A percentile compares a stretch with the other conserved stretches of the same genome.
Conservation (phyloP, 345 rosid genomes). For the Pistacia atlantica region DNA sequence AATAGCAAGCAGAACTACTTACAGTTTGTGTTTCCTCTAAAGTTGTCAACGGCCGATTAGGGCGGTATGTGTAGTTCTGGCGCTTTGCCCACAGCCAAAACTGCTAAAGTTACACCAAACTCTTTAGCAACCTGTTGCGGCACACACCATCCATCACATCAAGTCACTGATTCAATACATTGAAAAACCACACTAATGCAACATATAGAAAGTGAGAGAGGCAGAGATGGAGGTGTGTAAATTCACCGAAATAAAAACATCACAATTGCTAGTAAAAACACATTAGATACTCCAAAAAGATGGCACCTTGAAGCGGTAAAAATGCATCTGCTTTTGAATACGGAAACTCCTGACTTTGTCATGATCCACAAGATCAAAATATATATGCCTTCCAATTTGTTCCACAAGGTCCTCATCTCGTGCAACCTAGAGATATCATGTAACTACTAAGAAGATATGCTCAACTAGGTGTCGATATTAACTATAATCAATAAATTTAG, state of each 20-base stretch:
- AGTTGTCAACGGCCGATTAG: no score
- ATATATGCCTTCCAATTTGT: no score
- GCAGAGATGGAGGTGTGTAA: no score
- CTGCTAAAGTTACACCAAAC: no score
- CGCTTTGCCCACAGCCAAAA: no score
- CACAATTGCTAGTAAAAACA: background rate
- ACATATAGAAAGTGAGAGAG: background rate
- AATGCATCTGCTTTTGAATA: no score
- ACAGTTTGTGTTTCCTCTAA: no score
- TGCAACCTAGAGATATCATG: slow-evolving; percentile 63
- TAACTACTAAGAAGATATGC: slow-evolving; percentile 14
- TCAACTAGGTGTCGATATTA: background rate
- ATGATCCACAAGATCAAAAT: no score
- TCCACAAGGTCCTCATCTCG: slow-evolving; percentile 46
- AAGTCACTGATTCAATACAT: slow-evolving; percentile 6
- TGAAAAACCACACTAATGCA: background rate
- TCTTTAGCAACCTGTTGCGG: background rate
- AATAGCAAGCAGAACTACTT: background rate
- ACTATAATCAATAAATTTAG: background rate
- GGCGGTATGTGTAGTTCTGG: no score
- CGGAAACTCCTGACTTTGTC: no score
- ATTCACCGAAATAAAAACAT: background rate
- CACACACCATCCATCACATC: slow-evolving; percentile 5
- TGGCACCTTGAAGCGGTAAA: background rate
- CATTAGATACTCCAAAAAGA: background rate